Percentiles rank a stretch among this genome's conserved stretches.
phyloP scores from a whole-genome alignment of 148 eudicot species.

The Rhododendron ferrugineum region DNA sequence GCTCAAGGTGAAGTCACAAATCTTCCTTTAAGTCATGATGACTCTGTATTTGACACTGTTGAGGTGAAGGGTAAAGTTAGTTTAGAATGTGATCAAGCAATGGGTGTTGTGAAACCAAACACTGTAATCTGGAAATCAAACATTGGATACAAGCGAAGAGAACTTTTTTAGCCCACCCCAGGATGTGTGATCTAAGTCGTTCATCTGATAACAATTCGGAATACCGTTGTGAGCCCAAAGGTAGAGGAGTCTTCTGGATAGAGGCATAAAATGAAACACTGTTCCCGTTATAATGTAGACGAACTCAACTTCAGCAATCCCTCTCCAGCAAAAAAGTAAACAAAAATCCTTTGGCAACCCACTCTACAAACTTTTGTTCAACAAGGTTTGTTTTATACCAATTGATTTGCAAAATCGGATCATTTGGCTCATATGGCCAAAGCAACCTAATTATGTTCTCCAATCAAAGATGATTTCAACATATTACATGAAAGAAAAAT shows the following conservation, averaged over 20 bases:
- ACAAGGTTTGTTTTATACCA: too few species aligned
- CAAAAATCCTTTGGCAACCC: background rate
- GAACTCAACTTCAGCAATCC: background rate
- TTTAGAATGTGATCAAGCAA: background rate
- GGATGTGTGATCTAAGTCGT: too few species aligned
- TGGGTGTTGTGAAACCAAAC: background rate
- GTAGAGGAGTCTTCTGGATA: background rate
- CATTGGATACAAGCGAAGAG: background rate
- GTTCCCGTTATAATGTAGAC: too few species aligned
- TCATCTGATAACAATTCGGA: background rate
- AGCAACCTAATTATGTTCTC: background rate
- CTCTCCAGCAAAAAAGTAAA: background rate
- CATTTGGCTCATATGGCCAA: background rate
- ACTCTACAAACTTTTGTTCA: background rate
- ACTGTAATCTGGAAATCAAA: background rate
- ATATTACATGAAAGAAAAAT: background rate
- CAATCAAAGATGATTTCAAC: background rate
- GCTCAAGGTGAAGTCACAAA: background rate
- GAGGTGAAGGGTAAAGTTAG: background rate
- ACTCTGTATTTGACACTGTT: too few species aligned
- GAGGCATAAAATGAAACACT: background rate
- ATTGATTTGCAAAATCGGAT: background rate
- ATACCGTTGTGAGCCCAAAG: too few species aligned
- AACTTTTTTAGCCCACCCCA: background rate
- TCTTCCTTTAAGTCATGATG: background rate